A percentile compares a stretch with the other conserved stretches of the same genome.
Evolutionary conservation across 139 green algal species (phyloP).

Genomic region (Deuterostichococcus epilithicus): DNA sequence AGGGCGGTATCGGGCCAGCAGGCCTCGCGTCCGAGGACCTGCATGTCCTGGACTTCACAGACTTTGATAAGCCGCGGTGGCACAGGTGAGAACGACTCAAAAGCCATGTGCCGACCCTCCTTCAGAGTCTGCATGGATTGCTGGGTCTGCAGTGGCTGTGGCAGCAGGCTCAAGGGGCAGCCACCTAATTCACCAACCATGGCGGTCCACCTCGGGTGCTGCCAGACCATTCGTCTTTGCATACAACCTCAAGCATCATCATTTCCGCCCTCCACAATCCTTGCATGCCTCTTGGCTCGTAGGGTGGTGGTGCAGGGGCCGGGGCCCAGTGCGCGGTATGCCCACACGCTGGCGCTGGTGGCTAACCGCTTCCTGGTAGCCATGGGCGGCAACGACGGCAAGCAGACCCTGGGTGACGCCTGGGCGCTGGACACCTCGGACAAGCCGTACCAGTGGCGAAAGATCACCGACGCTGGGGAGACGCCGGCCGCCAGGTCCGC

Average conservation of each 20-base stretch:
- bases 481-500: slow-evolving; percentile 67
- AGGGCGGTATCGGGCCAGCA: slow-evolving; percentile 92
- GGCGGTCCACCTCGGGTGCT: too few relatives aligned
- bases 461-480: slow-evolving; percentile 80
- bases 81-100: slow-evolving; percentile 87
- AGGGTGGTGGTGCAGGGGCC: slow-evolving; percentile 93
- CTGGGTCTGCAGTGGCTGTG: too few relatives aligned
- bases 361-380: slow-evolving; percentile 96
- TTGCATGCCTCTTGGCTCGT: slow-evolving; percentile 1
- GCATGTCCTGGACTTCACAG: slow-evolving; percentile 97
- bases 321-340: slow-evolving; percentile 91
- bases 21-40: slow-evolving; percentile 94
- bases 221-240: too few relatives aligned
- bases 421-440: slow-evolving; percentile 98
- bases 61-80: slow-evolving; percentile 84
- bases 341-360: slow-evolving; percentile 93
- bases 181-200: too few relatives aligned
- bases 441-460: slow-evolving; percentile 97
- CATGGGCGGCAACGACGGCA: slow-evolving; percentile 96
- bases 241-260: too few relatives aligned
- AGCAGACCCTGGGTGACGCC: slow-evolving; percentile 79
- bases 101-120: too few relatives aligned
- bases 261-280: too few relatives aligned
- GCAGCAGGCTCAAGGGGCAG: too few relatives aligned
- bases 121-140: too few relatives aligned